phyloP scores from a whole-genome alignment of 345 rosid genomes.

The Lepidium africanum region DNA sequence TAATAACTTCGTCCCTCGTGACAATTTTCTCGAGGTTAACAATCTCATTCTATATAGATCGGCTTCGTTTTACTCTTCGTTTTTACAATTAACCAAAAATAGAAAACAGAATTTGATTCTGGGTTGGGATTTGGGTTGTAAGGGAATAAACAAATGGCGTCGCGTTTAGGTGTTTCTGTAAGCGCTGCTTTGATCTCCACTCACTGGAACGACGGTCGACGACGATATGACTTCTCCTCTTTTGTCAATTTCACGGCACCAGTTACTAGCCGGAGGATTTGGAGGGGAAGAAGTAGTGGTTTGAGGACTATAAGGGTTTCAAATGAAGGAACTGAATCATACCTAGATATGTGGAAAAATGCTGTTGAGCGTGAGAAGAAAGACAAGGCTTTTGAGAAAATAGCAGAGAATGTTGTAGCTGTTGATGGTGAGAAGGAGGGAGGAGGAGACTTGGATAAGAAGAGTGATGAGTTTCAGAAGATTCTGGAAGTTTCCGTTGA shows the following conservation, averaged over 20 bases:
- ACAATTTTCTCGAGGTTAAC: background rate
- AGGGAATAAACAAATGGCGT: conserved; percentile 33
- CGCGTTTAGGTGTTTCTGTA: conserved; percentile 29
- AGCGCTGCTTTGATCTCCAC: conserved; percentile 32
- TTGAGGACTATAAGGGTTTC: conserved; percentile 33
- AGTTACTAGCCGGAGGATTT: background rate
- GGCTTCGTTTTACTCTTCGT: background rate
- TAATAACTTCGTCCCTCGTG: background rate
- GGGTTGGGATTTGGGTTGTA: background rate
- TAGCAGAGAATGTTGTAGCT: conserved; percentile 29
- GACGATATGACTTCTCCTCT: background rate
- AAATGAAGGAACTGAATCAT: conserved; percentile 42
- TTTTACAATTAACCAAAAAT: background rate
- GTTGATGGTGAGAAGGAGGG: background rate
- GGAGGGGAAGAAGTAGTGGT: conserved; percentile 3
- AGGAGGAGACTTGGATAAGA: conserved; percentile 51
- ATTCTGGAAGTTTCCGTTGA: conserved; percentile 58
- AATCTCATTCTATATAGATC: background rate
- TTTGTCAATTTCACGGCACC: background rate
- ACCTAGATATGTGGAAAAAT: conserved; percentile 77
- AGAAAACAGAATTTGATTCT: background rate
- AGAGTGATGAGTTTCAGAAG: conserved; percentile 67
- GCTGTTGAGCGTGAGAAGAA: conserved; percentile 69
- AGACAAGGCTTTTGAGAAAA: conserved; percentile 49
- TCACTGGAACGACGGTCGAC: background rate